Conservation (phyloP, 352 stramenopile species). For the Phytophthora citrophthora region DNA sequence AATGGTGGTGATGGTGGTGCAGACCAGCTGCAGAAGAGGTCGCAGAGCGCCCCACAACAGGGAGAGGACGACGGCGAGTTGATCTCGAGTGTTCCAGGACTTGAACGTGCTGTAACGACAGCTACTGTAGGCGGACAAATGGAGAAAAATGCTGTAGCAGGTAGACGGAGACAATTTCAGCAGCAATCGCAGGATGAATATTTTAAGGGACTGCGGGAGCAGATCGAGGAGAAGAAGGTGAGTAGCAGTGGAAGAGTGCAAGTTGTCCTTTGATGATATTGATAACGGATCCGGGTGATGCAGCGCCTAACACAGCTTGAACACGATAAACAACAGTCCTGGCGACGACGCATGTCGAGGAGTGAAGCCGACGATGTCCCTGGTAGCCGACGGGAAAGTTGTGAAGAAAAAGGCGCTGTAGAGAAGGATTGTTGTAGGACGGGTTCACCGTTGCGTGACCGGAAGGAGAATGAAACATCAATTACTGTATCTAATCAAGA, state of each 20-base stretch:
- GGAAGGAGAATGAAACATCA: not conserved
- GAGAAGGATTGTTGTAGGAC: not conserved
- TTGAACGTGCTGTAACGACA: conserved; percentile 14
- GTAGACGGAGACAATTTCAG: not conserved
- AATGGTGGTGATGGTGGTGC: not conserved
- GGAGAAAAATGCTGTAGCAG: not conserved
- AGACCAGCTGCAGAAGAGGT: conserved; percentile 5
- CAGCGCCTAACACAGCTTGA: conserved; percentile 13
- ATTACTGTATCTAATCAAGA: conserved; percentile 18
- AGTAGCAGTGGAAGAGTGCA: not conserved
- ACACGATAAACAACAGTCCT: conserved; percentile 7
- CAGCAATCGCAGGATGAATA: conserved; percentile 43
- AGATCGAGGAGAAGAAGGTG: conserved; percentile 64
- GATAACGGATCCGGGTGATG: not conserved
- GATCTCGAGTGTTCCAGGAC: conserved; percentile 1
- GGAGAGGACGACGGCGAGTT: not conserved
- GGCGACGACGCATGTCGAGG: not conserved
- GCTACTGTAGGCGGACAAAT: not conserved
- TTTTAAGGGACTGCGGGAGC: conserved; percentile 45
- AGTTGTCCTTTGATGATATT: not conserved
- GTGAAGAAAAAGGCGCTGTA: not conserved
- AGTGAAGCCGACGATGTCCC: conserved; percentile 4
- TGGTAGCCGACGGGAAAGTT: not conserved
- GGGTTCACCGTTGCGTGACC: not conserved
- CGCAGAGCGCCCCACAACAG: conserved; percentile 32